phyloP scores from a whole-genome alignment of 2,329 filamentous ascomycete genomes.

The Ceratocystis huliohia region DNA sequence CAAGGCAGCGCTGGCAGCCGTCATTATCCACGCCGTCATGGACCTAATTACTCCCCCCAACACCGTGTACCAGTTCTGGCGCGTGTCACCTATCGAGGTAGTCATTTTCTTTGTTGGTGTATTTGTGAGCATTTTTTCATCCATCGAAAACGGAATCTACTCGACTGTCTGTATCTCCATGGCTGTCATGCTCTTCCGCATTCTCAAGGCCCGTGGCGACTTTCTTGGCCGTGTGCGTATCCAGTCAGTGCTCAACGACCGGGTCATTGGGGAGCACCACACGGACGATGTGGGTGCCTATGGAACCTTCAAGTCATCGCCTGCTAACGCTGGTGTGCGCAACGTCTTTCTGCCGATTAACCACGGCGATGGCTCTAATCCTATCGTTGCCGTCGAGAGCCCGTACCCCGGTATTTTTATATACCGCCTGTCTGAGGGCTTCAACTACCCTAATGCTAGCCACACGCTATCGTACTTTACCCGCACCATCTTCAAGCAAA shows the following conservation, averaged over 20 bases:
- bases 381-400: slow-evolving; percentile 60
- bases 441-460: slow-evolving; percentile 91
- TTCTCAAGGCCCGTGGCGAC: slow-evolving; percentile 64
- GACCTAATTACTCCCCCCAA: slow-evolving; percentile 76
- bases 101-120: slow-evolving; percentile 79
- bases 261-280: slow-evolving; percentile 51
- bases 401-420: slow-evolving; percentile 92
- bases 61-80: slow-evolving; percentile 79
- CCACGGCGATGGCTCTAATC: slow-evolving; percentile 84
- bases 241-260: slow-evolving; percentile 70
- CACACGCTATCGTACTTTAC: slow-evolving; percentile 73
- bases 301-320: slow-evolving; percentile 39
- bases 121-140: slow-evolving; percentile 65
- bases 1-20: slow-evolving; percentile 57
- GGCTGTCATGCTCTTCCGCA: slow-evolving; percentile 60
- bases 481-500: slow-evolving; percentile 53
- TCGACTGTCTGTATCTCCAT: slow-evolving; percentile 59
- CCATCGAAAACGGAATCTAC: slow-evolving; percentile 79
- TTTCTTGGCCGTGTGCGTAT: slow-evolving; percentile 71
- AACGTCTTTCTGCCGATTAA: slow-evolving; percentile 80
- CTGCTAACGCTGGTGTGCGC: slow-evolving; percentile 36
- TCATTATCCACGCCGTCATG: slow-evolving; percentile 84
- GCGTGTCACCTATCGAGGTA: slow-evolving; percentile 68
- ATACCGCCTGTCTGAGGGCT: slow-evolving; percentile 86
- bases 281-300: slow-evolving; percentile 38